These are phyloP conservation scores for Boeremia exigua DNA, from an alignment of 2,329 filamentous ascomycete genomes.

Conservation along the genomic window DNA sequence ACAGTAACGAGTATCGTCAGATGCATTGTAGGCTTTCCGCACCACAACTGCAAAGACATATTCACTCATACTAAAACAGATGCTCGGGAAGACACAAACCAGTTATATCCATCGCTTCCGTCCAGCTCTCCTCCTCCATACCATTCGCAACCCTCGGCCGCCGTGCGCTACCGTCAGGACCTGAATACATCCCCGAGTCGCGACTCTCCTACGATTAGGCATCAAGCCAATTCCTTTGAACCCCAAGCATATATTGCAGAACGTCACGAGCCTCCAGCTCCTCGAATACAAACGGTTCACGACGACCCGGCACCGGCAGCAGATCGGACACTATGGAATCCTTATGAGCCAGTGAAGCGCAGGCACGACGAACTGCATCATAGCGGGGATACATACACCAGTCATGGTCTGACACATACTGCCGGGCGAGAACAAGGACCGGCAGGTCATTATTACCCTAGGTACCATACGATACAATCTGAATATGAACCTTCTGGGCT, in stretches of 20 bases:
- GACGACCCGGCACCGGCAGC: background rate
- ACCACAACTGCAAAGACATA: background rate
- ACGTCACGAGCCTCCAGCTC: background rate
- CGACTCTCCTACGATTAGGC: background rate
- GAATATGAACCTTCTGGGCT: background rate
- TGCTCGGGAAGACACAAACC: background rate
- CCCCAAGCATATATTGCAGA: background rate
- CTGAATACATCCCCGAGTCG: background rate
- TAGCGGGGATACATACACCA: background rate
- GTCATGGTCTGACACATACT: too few relatives aligned
- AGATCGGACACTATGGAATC: background rate
- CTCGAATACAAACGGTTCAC: background rate
- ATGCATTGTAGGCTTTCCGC: background rate
- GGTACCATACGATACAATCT: background rate
- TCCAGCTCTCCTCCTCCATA: background rate
- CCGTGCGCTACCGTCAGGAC: background rate
- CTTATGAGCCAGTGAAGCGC: background rate
- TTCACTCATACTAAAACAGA: background rate
- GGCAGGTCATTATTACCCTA: background rate
- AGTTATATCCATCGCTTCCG: background rate
- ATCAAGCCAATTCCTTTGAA: background rate
- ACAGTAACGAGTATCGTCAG: background rate
- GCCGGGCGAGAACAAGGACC: background rate
- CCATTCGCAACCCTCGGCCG: background rate
- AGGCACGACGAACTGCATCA: background rate